Base-by-base conservation (phyloP, 495 filamentous ascomycete genomes). In the Lichenothelia convexa region DNA sequence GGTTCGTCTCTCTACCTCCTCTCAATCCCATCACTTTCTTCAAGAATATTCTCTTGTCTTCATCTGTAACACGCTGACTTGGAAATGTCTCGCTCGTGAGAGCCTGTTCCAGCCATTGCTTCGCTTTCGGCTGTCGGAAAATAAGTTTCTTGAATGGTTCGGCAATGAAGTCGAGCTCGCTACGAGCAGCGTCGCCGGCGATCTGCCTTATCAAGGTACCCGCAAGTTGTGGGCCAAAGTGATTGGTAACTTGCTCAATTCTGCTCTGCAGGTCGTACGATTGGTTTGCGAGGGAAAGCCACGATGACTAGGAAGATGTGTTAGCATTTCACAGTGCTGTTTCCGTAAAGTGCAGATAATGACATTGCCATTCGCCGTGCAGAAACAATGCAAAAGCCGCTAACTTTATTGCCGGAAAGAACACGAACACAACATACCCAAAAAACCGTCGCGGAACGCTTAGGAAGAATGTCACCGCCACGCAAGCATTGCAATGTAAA, bases 81-180 rank as follows among this genome's bases (percentile, higher is more conserved):
- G 77, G 71, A 41, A 81, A 73, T 0, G 49, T 55, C 4, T 62
- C 52, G 37, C 55, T 56, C 19, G 58, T 40, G 20, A 82, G 44
- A 12, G 75, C 75, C 5, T 49, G 49, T 22, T 70, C 57, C 6
- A 83, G 54, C 78, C 78, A 83, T 4, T 38, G 46, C 49, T 67
- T 70, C 3, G 74, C 63, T 13, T 53, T 51, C n/a, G 67, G 61
- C 15, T 83, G 71, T 21, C 69, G 63, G 38, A 70, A 67, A 2
- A 92, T 61, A 2, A 89, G 57, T 44, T 75, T 79, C 56, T 80
- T 79, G 13, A 93, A 63, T 19, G 80, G 80, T 31, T 87, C 80
- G 38, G 64, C 70, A 4, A 93, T 62, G 43, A 63, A 70, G 34
- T 83, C 76, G 0, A 93, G 59, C 45, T 93, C 84, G 36, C 76